Percentiles rank a stretch among this genome's conserved stretches.
phyloP scores from a whole-genome alignment of 148 eudicot genomes.

The Simmondsia chinensis region DNA sequence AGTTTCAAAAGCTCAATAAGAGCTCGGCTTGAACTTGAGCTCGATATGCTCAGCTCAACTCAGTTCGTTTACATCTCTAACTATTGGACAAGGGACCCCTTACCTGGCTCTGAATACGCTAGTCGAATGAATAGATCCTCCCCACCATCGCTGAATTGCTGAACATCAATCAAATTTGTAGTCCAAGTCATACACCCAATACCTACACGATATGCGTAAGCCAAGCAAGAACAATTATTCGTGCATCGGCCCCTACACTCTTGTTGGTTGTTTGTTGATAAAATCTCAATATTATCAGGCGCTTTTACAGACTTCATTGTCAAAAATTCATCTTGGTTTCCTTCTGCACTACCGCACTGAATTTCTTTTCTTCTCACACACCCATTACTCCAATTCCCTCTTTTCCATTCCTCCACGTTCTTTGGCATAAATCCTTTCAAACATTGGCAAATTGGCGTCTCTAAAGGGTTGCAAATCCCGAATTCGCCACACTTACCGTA shows the following conservation, averaged over 20 bases:
- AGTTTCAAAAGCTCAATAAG: no score
- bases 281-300: conserved; percentile 27
- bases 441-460: conserved; percentile 34
- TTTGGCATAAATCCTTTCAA: conserved; percentile 36
- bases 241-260: conserved; percentile 31
- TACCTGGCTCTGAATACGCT: conserved; percentile 44
- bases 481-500: conserved; percentile 43
- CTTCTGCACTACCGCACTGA: conserved; percentile 24
- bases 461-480: conserved; percentile 26
- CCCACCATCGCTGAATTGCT: conserved; percentile 17
- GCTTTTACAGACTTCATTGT: conserved; percentile 20
- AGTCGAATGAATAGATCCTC: conserved; percentile 38
- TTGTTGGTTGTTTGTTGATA: conserved; percentile 16
- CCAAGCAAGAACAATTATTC: conserved; percentile 47
- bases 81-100: neutral
- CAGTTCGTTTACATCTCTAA: neutral
- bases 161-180: conserved; percentile 34
- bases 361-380: conserved; percentile 28
- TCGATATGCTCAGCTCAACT: neutral
- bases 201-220: conserved; percentile 26
- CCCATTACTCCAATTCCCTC: conserved; percentile 30
- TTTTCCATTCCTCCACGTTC: conserved; percentile 26
- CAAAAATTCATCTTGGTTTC: conserved; percentile 26
- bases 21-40: no score
- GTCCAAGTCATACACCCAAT: conserved; percentile 59